Conservation (phyloP, 2,329 filamentous ascomycete genomes). For the Teratosphaeria gauchensis region DNA sequence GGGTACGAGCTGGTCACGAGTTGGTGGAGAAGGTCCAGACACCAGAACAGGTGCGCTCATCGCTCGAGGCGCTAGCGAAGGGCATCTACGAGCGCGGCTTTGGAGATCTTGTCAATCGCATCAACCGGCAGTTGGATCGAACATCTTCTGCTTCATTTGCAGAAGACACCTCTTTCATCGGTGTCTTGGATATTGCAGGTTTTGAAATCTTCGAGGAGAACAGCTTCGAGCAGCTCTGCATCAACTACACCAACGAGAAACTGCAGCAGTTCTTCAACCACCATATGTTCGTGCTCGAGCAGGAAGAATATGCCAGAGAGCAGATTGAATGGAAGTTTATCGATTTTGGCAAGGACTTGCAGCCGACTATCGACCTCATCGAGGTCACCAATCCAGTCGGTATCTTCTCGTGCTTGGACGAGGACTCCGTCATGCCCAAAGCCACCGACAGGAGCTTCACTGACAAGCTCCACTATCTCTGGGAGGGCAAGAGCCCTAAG, state of each 20-base stretch:
- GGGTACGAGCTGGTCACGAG: constrained; percentile 88
- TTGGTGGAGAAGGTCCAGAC: constrained; percentile 99
- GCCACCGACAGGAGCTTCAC: constrained; percentile 95
- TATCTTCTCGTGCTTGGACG: constrained; percentile 95
- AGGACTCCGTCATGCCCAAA: constrained; percentile 98
- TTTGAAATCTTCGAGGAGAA: constrained; percentile 99
- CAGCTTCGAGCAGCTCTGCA: constrained; percentile 97
- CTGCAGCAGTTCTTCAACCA: constrained; percentile 99
- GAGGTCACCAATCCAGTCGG: constrained; percentile 94
- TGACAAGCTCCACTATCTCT: constrained; percentile 90
- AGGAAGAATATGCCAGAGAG: constrained; percentile 94
- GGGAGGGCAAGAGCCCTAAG: constrained; percentile 92
- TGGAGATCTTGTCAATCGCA: constrained; percentile 80
- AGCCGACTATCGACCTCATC: constrained; percentile 95
- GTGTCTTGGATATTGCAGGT: constrained; percentile 95
- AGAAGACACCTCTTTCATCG: constrained; percentile 92
- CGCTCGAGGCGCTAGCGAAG: constrained; percentile 85
- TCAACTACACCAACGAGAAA: constrained; percentile 99
- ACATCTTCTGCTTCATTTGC: constrained; percentile 56
- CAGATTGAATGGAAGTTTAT: constrained; percentile 99
- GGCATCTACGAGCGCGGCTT: constrained; percentile 97
- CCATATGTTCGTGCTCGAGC: constrained; percentile 98
- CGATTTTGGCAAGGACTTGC: constrained; percentile 92
- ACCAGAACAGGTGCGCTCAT: constrained; percentile 84
- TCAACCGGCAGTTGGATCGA: constrained; percentile 87